A percentile compares a stretch with the other conserved stretches of the same genome.
Evolutionary conservation across 768 basidiomycete species (phyloP).

Genomic region (Cytidiella melzeri): DNA sequence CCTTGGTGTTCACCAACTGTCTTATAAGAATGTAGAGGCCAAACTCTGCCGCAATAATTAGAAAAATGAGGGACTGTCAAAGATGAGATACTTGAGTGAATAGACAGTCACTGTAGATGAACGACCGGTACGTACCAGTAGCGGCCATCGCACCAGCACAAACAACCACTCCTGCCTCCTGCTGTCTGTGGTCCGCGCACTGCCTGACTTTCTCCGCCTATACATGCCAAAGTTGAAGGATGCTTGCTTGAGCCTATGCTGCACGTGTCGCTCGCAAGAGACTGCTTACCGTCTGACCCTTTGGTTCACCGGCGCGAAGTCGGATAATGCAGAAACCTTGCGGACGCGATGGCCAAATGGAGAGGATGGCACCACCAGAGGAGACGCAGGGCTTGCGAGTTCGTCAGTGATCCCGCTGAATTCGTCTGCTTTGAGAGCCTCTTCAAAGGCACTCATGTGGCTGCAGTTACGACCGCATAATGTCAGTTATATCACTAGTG

Average conservation of each 20-base stretch:
- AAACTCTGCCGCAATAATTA: slow-evolving; percentile 82
- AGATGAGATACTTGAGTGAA: neutral
- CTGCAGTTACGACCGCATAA: slow-evolving; percentile 23
- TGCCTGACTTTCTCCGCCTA: slow-evolving; percentile 32
- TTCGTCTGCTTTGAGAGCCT: slow-evolving; percentile 45
- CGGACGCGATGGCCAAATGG: slow-evolving; percentile 46
- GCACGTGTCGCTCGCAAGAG: too few relatives aligned
- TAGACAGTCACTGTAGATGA: neutral
- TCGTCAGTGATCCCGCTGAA: slow-evolving; percentile 11
- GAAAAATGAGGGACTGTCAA: slow-evolving; percentile 70
- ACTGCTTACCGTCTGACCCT: slow-evolving; percentile 65
- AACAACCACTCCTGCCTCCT: slow-evolving; percentile 70
- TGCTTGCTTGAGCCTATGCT: too few relatives aligned
- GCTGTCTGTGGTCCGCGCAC: slow-evolving; percentile 24
- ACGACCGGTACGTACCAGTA: slow-evolving; percentile 50
- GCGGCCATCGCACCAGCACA: slow-evolving; percentile 78
- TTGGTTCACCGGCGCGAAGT: slow-evolving; percentile 88
- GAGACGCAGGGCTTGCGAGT: slow-evolving; percentile 9
- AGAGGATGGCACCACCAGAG: slow-evolving; percentile 9
- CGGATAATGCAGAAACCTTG: slow-evolving; percentile 79
- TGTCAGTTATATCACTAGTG: neutral
- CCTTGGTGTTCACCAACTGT: slow-evolving; percentile 91
- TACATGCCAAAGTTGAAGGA: too few relatives aligned
- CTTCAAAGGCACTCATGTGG: slow-evolving; percentile 71
- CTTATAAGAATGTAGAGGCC: slow-evolving; percentile 80